Base-by-base conservation (phyloP, 2,329 filamentous ascomycete species). In the Penicillium sp. region DNA sequence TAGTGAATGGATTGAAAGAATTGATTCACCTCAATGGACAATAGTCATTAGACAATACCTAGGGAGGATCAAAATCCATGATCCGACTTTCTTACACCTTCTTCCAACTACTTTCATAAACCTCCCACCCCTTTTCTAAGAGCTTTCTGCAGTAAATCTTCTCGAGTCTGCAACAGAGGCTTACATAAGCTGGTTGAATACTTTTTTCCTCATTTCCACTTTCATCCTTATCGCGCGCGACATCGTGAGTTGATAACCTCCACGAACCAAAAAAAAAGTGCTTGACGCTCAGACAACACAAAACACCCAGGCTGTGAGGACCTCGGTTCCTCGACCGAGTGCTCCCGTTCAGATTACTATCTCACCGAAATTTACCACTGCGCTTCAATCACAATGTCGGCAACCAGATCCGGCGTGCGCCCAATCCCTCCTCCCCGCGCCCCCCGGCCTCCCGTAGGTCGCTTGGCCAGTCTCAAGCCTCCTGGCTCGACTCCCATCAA, bases 391-490 rank as follows among this genome's bases (percentile, higher is more conserved):
- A 54, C 41, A 50, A 71, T 69, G 66, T 66, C 67, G 42, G 57
- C 62, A 9, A 57, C 66, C 11, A 68, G 61, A 48, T 62, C 68
- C 29, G 63, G 59, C 31, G 62, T 66, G 46, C 68, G 70, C 28
- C 62, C 64, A n/a, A 59, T 64, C 25, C 59, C 65, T 19, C 58
- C 65, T 30, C 54, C 63, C 37, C 42, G 42, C 42, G 42, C 33
- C 1, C 56, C 64, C 16, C 60, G 62, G 51, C 48, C 60, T 29
- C 64, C 68, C 28, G 60, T 72, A 48, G 64, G 66, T 50, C 70
- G 71, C 39, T 57, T 74, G 30, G 70, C 71, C 38, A 73, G 69
- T 59, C 56, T 72, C 6, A 72, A 70, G 40, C 56, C 68, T n/a
- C 62, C 68, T 12, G 64, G 59, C 50, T 58, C 69, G 16, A 68